Conservation (phyloP, 805 yeast genomes). For the Jamesozyma spencerorum region DNA sequence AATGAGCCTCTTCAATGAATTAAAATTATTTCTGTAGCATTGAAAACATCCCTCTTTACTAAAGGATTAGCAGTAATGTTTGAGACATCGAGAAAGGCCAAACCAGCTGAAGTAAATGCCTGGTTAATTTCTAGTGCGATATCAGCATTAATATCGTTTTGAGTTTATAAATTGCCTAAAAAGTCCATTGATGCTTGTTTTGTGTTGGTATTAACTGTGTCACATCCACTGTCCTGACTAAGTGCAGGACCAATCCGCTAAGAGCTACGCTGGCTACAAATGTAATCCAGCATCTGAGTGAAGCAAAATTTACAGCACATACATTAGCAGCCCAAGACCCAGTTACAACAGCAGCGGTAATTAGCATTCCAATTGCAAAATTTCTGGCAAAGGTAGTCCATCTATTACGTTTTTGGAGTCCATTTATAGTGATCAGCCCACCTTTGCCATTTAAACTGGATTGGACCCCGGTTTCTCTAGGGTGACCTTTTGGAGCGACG, state of each 20-base stretch:
- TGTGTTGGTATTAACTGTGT: too few relatives aligned
- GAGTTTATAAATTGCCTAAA: constrained; percentile 1
- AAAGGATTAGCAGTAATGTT: background rate
- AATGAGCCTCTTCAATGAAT: background rate
- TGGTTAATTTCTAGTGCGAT: background rate
- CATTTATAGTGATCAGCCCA: too few relatives aligned
- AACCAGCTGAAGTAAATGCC: constrained; percentile 1
- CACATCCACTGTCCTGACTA: too few relatives aligned
- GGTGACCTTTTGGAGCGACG: too few relatives aligned
- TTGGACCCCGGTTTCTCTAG: too few relatives aligned
- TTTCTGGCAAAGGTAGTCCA: constrained; percentile 1
- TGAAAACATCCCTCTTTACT: background rate
- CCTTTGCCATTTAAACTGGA: too few relatives aligned
- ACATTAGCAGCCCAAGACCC: too few relatives aligned
- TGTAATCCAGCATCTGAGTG: too few relatives aligned
- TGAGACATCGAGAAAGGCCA: constrained; percentile 1
- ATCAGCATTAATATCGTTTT: background rate
- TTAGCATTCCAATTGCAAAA: background rate
- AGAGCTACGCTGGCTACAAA: too few relatives aligned
- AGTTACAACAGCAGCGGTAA: background rate
- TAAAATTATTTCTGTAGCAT: background rate
- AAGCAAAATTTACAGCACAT: too few relatives aligned
- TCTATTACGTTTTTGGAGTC: background rate
- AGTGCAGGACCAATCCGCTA: too few relatives aligned
- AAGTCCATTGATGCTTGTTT: background rate